Evolutionary conservation across 1,284 basidiomycete species (phyloP).

Genomic region (Rhodofomes roseus): DNA sequence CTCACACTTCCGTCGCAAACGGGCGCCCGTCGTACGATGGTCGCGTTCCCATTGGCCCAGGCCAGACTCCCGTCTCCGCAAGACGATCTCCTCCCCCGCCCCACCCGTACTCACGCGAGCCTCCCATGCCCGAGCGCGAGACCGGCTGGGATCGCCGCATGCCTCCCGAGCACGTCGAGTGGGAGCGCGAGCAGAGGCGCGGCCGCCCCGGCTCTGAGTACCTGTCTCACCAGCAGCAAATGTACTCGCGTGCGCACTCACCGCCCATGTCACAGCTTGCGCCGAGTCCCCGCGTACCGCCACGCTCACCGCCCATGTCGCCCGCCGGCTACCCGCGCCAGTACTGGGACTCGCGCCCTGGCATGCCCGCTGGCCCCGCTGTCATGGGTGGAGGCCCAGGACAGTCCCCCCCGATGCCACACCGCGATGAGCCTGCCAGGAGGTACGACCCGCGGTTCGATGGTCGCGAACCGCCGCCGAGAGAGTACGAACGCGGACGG

Average conservation of each 20-base stretch:
- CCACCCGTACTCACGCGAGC: slow-evolving; percentile 45
- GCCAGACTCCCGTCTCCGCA: slow-evolving; percentile 27
- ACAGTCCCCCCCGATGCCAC: slow-evolving; percentile 13
- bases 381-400: slow-evolving; percentile 10
- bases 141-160: slow-evolving; percentile 49
- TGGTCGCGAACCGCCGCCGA: slow-evolving; percentile 18
- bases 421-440: slow-evolving; percentile 18
- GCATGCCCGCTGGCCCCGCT: slow-evolving; percentile 14
- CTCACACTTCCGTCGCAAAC: slow-evolving; percentile 42
- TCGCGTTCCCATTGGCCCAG: slow-evolving; percentile 53
- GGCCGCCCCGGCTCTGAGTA: slow-evolving; percentile 48
- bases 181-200: slow-evolving; percentile 34
- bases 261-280: slow-evolving; percentile 24
- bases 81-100: slow-evolving; percentile 52
- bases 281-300: slow-evolving; percentile 29
- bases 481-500: slow-evolving; percentile 23
- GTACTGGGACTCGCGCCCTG: slow-evolving; percentile 25
- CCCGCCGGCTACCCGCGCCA: slow-evolving; percentile 37
- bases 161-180: slow-evolving; percentile 22
- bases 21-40: slow-evolving; percentile 36
- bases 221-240: slow-evolving; percentile 25
- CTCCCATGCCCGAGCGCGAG: slow-evolving; percentile 39
- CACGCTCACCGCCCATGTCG: slow-evolving; percentile 44
- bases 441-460: slow-evolving; percentile 35
- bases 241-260: slow-evolving; percentile 20